Evolutionary conservation across 2,329 filamentous ascomycete genomes (phyloP), one percentile per base, ranked within the genome.

Genomic region (Trichoderma hamatum): DNA sequence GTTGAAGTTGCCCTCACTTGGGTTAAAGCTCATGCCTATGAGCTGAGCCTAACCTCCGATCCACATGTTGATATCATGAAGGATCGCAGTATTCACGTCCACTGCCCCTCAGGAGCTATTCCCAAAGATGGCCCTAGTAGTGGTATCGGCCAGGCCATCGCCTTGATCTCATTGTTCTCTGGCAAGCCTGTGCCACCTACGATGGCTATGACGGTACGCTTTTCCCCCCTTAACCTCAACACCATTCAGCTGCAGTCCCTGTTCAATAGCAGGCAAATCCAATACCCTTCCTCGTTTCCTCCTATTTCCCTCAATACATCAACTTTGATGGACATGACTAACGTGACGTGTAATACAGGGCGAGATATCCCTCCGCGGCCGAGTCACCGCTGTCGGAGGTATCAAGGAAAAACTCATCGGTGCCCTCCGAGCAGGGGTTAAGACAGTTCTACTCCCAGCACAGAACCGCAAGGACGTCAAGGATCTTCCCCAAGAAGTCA

Each of bases 381-480:
- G 94, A 72, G 92, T 99, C 68, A 93, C 96, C 81, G 93, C 95
- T 30, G 96, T 99, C 43, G 96, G 96, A 65, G 96, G 96, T 21
- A 98, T 99, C 82, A 97, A 98, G 82, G 95, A 99, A 87, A 99
- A 99, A 81, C 85, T 98, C 65, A 98, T 99, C 77, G 96, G 96
- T 26, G 96, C 96, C 10, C 84, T 96, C 77, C 88, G 95, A 67
- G 96, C 96, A 2, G 96, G 96, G 32, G 95, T 99, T 71, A 97
- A 97, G 85, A 95, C 93, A 36, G 95, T 99, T 9, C 80, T 99
- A 70, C 83, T 99, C 9, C 96, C 96, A 3, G 87, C 90, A 36
- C 91, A 92, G 74, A 99, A 99, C 79, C 87, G 90, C 72, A 98
- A 98, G 82, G 96, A 99, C 78, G 91, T 92, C 69, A 92, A 92